Evolutionary conservation across 345 rosid species (phyloP).

Genomic region (Eucalyptus virginea): DNA sequence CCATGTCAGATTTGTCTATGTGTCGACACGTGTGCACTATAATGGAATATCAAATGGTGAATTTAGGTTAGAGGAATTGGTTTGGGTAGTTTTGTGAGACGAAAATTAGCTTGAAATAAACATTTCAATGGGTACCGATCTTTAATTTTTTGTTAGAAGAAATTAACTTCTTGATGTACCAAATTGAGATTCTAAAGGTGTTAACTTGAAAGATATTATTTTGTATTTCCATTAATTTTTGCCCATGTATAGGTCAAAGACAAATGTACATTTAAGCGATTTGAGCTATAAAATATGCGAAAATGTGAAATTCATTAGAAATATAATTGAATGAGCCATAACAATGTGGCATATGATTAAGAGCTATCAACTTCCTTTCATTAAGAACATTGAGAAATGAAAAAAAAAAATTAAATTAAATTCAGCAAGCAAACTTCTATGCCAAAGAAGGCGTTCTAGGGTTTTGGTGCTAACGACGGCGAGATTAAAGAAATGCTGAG

Average conservation of each 20-base stretch:
- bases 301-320: background rate
- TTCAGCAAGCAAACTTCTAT: background rate
- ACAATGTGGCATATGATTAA: background rate
- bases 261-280: background rate
- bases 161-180: fast-evolving
- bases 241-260: background rate
- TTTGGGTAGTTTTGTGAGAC: fast-evolving
- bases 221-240: background rate
- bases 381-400: fast-evolving
- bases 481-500: background rate
- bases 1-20: background rate
- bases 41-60: background rate
- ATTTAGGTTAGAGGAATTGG: fast-evolving
- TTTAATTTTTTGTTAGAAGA: background rate
- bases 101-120: background rate
- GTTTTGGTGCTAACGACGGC: background rate
- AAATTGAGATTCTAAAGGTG: fast-evolving
- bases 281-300: background rate
- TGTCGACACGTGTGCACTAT: fast-evolving
- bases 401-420: background rate
- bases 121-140: fast-evolving
- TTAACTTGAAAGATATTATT: background rate
- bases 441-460: background rate
- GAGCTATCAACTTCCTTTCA: background rate
- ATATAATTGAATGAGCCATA: background rate